A percentile compares a stretch with the other conserved stretches of the same genome.
phyloP scores from a whole-genome alignment of 2,329 filamentous ascomycete genomes.

The Fusarium sp. region DNA sequence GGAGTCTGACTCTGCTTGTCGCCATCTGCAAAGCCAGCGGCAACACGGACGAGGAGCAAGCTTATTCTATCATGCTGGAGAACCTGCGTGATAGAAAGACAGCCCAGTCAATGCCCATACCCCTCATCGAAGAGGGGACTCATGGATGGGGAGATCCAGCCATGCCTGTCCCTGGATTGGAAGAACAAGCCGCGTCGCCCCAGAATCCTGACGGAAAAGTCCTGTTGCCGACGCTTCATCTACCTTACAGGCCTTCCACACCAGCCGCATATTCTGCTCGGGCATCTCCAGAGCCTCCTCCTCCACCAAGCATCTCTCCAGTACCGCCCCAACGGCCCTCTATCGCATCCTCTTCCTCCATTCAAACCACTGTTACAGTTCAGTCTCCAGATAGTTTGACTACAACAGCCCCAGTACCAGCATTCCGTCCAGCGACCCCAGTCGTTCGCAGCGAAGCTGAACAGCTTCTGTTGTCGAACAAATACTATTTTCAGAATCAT shows the following conservation, averaged over 20 bases:
- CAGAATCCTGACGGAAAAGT: neutral
- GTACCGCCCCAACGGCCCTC: neutral
- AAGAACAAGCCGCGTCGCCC: neutral
- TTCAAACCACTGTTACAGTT: neutral
- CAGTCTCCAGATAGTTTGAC: neutral
- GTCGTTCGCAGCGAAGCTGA: neutral
- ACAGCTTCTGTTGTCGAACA: neutral
- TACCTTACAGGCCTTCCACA: neutral
- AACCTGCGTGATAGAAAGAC: neutral
- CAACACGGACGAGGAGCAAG: neutral
- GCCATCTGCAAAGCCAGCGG: constrained; percentile 1
- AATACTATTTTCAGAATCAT: neutral
- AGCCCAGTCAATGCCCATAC: neutral
- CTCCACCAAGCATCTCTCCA: neutral
- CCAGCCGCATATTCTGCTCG: neutral
- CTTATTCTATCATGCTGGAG: constrained; percentile 3
- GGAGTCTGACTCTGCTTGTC: neutral
- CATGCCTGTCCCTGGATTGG: neutral
- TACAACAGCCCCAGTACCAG: neutral
- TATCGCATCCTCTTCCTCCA: neutral
- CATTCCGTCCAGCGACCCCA: neutral
- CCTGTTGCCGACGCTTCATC: neutral
- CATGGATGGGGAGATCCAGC: neutral
- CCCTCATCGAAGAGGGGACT: neutral
- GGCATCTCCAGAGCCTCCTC: neutral